A percentile compares a stretch with the other conserved stretches of the same genome.
Conservation (phyloP, 2,329 filamentous ascomycete species). For the Cladosporium velox region DNA sequence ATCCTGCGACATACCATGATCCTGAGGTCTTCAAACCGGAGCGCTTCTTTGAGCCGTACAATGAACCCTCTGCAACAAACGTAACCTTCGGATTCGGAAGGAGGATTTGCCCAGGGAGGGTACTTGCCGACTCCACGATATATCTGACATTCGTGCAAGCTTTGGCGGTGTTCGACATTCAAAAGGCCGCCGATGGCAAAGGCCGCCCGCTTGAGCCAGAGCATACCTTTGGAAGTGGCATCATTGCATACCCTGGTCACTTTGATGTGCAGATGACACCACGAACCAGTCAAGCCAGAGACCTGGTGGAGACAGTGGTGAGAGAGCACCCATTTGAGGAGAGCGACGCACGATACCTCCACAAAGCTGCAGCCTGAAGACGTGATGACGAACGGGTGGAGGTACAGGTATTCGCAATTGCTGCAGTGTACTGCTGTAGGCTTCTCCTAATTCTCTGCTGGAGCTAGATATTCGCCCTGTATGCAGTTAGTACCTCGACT, state of each 20-base stretch:
- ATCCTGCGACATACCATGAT: slow-evolving; percentile 26
- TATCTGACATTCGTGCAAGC: slow-evolving; percentile 21
- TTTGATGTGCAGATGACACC: slow-evolving; percentile 23
- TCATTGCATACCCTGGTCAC: slow-evolving; percentile 24
- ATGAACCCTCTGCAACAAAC: slow-evolving; percentile 26
- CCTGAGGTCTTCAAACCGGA: slow-evolving; percentile 37
- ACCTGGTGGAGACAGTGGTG: slow-evolving; percentile 23
- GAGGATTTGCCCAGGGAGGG: slow-evolving; percentile 26
- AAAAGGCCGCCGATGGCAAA: slow-evolving; percentile 13
- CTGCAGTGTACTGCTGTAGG: neutral
- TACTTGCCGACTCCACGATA: slow-evolving; percentile 24
- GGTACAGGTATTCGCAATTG: neutral
- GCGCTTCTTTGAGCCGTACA: slow-evolving; percentile 25
- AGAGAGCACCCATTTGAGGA: slow-evolving; percentile 19
- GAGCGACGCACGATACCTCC: slow-evolving; percentile 22
- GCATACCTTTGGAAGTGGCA: slow-evolving; percentile 22
- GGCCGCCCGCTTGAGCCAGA: slow-evolving; percentile 21
- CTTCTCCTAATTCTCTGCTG: neutral
- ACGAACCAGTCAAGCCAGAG: slow-evolving; percentile 15
- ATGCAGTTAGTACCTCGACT: neutral
- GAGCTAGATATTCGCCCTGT: neutral
- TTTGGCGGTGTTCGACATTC: slow-evolving; percentile 22
- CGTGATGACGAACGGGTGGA: neutral
- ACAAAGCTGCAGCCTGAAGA: neutral
- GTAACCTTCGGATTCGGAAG: slow-evolving; percentile 29